Percentiles rank a stretch among this genome's conserved stretches.
phyloP scores from a whole-genome alignment of 75 land plant species.

The Picea glauca region DNA sequence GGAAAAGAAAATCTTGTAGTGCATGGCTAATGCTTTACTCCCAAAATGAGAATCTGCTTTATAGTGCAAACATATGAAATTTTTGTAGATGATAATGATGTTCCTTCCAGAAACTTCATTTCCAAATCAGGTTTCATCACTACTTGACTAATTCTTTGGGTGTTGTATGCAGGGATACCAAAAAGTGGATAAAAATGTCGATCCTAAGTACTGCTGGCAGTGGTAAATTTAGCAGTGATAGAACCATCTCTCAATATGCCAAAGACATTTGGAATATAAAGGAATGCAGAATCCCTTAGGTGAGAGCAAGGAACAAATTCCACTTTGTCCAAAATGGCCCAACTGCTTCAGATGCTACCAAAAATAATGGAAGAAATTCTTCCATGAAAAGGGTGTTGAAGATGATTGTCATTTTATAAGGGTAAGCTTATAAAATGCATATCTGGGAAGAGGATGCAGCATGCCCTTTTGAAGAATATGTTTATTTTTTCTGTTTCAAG shows the following conservation, averaged over 20 bases:
- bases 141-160: background rate
- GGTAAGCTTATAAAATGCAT: too few relatives aligned
- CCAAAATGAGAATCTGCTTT: background rate
- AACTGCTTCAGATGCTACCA: background rate
- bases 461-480: background rate
- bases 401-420: background rate
- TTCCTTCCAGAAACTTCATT: background rate
- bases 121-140: background rate
- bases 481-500: background rate
- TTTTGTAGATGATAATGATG: background rate
- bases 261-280: slow-evolving; percentile 87
- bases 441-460: slow-evolving; percentile 2
- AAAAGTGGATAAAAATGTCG: slow-evolving; percentile 81
- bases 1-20: background rate
- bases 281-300: slow-evolving; percentile 58
- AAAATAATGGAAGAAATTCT: background rate
- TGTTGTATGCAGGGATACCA: slow-evolving; percentile 51
- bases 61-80: background rate
- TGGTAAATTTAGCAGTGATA: slow-evolving; percentile 98
- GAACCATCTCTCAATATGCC: slow-evolving; percentile 90
- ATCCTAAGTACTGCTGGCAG: slow-evolving; percentile 89
- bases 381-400: background rate
- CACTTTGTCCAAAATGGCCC: background rate
- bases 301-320: slow-evolving; percentile 8
- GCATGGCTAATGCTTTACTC: background rate